A percentile compares a stretch with the other conserved stretches of the same genome.
These are phyloP conservation scores for Microbotryomycetes sp. DNA, from an alignment of 1,284 basidiomycete species.

Conservation along the genomic window DNA sequence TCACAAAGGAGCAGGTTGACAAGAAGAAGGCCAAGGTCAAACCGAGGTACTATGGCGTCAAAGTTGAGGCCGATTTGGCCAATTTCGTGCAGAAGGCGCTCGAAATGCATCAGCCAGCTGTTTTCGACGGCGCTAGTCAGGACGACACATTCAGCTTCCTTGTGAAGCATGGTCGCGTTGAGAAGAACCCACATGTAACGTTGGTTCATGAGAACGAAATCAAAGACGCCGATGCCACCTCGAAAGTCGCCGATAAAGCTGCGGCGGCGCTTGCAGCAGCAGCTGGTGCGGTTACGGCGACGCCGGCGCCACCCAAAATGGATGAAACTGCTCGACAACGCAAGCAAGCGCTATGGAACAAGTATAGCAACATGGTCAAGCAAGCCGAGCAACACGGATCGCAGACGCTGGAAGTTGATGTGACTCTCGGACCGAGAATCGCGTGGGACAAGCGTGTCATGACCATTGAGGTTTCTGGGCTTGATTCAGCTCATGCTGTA, in stretches of 20 bases:
- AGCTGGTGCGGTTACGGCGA: neutral
- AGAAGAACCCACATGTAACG: slow-evolving; percentile 71
- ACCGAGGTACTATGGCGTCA: slow-evolving; percentile 64
- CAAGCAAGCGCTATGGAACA: slow-evolving; percentile 37
- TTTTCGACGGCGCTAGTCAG: slow-evolving; percentile 43
- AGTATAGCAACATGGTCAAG: slow-evolving; percentile 8
- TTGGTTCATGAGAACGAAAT: slow-evolving; percentile 65
- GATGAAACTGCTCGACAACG: slow-evolving; percentile 28
- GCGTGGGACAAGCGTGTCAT: slow-evolving; percentile 75
- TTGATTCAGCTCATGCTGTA: slow-evolving; percentile 4
- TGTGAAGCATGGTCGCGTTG: slow-evolving; percentile 46
- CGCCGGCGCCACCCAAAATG: neutral
- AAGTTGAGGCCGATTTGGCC: slow-evolving; percentile 62
- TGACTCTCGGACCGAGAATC: slow-evolving; percentile 51
- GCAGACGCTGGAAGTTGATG: slow-evolving; percentile 55
- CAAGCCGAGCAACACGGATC: slow-evolving; percentile 39
- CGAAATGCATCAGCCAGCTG: slow-evolving; percentile 38
- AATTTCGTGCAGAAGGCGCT: slow-evolving; percentile 46
- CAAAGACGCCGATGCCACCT: slow-evolving; percentile 31
- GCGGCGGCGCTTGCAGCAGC: neutral
- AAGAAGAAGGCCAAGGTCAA: slow-evolving; percentile 10
- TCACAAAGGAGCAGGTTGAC: slow-evolving; percentile 33
- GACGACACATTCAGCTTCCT: neutral
- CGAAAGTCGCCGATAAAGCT: neutral
- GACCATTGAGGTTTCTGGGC: slow-evolving; percentile 48